Percentiles rank a stretch among this genome's conserved stretches.
Evolutionary conservation across 805 yeast genomes (phyloP).

Genomic region (Cyberlindnera xylosilytica): DNA sequence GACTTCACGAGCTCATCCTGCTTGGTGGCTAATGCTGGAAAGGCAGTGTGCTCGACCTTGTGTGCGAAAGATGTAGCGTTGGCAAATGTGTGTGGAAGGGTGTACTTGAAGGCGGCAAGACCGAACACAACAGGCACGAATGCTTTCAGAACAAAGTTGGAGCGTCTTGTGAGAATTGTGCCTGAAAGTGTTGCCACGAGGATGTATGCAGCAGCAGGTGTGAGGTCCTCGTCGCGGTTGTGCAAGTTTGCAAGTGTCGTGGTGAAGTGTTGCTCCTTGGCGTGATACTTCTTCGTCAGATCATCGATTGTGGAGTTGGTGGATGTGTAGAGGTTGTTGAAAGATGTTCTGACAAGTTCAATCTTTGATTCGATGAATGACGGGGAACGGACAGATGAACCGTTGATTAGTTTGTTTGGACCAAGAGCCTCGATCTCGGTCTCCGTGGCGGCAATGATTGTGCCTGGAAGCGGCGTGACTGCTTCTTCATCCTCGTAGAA

Average conservation of each 20-base stretch:
- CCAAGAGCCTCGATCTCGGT: conserved; percentile 43
- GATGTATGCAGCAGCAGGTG: conserved; percentile 70
- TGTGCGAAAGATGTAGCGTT: conserved; percentile 59
- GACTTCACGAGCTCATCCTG: conserved; percentile 50
- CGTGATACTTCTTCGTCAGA: conserved; percentile 47
- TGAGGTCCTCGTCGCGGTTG: conserved; percentile 59
- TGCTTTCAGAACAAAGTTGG: conserved; percentile 52
- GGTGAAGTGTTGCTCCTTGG: conserved; percentile 61
- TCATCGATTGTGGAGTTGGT: conserved; percentile 41
- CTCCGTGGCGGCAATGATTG: conserved; percentile 41
- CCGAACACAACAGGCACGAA: conserved; percentile 61
- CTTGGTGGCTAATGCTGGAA: conserved; percentile 62
- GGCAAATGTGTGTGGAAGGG: conserved; percentile 68
- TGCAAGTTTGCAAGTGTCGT: conserved; percentile 62
- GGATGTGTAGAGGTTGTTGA: conserved; percentile 18
- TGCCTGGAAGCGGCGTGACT: conserved; percentile 49
- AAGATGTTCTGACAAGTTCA: conserved; percentile 43
- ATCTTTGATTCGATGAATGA: conserved; percentile 45
- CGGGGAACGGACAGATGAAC: conserved; percentile 54
- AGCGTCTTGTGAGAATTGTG: conserved; percentile 66
- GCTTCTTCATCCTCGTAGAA: conserved; percentile 50
- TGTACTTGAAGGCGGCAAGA: conserved; percentile 57
- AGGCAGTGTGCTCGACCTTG: conserved; percentile 53
- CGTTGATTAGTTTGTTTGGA: conserved; percentile 48
- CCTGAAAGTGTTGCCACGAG: conserved; percentile 70